These are phyloP conservation scores for Chamaecrista fasciculata DNA, from an alignment of 306 rosid genomes.

Conservation along the genomic window DNA sequence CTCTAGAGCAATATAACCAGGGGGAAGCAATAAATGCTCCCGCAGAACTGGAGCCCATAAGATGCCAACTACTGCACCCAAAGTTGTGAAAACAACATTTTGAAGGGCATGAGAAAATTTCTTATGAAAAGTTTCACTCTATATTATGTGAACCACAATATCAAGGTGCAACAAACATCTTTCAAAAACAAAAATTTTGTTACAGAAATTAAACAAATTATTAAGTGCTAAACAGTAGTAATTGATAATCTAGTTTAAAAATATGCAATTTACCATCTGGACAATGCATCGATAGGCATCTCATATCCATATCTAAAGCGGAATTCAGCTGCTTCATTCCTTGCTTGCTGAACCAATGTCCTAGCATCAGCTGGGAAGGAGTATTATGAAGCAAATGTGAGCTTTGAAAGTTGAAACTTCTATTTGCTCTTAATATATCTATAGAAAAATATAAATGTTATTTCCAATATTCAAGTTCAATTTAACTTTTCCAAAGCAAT, in stretches of 20 bases:
- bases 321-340: constrained; percentile 98
- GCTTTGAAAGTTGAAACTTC: neutral
- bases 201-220: constrained; percentile 11
- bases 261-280: constrained; percentile 62
- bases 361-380: constrained; percentile 88
- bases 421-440: neutral
- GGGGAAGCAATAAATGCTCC: neutral
- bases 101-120: neutral
- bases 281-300: constrained; percentile 89
- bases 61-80: neutral
- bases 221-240: constrained; percentile 1
- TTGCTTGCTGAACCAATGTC: constrained; percentile 93
- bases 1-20: no score
- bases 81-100: neutral
- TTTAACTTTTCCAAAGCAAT: constrained; percentile 1
- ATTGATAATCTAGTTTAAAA: neutral
- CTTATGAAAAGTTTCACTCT: neutral
- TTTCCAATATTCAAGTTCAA: constrained; percentile 15
- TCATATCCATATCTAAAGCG: constrained; percentile 89
- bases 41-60: neutral
- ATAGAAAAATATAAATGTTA: neutral
- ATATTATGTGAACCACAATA: neutral
- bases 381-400: constrained; percentile 32
- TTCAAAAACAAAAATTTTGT: neutral
- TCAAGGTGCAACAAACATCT: constrained; percentile 4